These are phyloP conservation scores for Priceomyces castillae DNA, from an alignment of 805 yeast species.

Conservation along the genomic window DNA sequence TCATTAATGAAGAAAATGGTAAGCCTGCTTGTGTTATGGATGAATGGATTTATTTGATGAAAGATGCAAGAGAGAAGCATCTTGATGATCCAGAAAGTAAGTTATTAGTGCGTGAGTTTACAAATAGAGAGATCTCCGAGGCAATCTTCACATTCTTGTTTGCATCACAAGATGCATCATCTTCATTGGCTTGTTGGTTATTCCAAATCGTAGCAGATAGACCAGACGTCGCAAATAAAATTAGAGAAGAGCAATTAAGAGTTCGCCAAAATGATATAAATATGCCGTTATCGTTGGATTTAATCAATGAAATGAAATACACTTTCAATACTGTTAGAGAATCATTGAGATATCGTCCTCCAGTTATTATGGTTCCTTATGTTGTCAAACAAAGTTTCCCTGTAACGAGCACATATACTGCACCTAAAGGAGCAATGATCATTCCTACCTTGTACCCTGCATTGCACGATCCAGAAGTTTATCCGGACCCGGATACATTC, in stretches of 20 bases:
- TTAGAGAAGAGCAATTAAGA: slow-evolving; percentile 86
- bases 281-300: slow-evolving; percentile 58
- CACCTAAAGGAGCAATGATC: slow-evolving; percentile 96
- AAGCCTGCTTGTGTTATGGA: slow-evolving; percentile 88
- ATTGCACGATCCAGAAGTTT: slow-evolving; percentile 95
- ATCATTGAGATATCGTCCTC: slow-evolving; percentile 92
- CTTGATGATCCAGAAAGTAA: slow-evolving; percentile 52
- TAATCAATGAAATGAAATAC: slow-evolving; percentile 84
- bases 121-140: slow-evolving; percentile 90
- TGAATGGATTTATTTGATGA: slow-evolving; percentile 89
- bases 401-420: slow-evolving; percentile 76
- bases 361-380: slow-evolving; percentile 97
- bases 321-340: slow-evolving; percentile 91
- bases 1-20: slow-evolving; percentile 69
- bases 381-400: slow-evolving; percentile 87
- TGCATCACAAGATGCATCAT: slow-evolving; percentile 97
- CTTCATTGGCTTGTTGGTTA: slow-evolving; percentile 96
- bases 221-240: slow-evolving; percentile 82
- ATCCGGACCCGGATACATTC: slow-evolving; percentile 90
- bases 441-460: slow-evolving; percentile 96
- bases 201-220: slow-evolving; percentile 95
- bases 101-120: slow-evolving; percentile 72
- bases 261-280: slow-evolving; percentile 77
- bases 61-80: slow-evolving; percentile 57
- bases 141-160: slow-evolving; percentile 94